Conservation (phyloP, 192 early-diverging fungal species). For the Podila horticola region DNA sequence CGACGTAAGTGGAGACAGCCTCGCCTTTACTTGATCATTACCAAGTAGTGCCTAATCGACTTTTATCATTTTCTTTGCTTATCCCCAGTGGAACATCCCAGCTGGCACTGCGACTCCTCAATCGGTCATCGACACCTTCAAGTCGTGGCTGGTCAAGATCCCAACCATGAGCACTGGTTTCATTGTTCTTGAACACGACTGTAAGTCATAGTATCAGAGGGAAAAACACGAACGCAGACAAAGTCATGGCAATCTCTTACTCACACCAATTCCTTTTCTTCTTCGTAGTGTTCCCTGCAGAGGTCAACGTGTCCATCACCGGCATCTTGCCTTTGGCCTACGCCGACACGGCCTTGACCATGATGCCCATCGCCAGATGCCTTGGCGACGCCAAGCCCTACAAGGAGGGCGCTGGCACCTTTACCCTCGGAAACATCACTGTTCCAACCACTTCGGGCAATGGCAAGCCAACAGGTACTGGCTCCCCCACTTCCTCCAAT, state of each 20-base stretch:
- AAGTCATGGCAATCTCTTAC: too few relatives aligned
- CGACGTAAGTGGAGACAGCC: slow-evolving; percentile 35
- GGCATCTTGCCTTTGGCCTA: slow-evolving; percentile 47
- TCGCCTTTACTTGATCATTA: not conserved
- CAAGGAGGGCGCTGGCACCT: slow-evolving; percentile 43
- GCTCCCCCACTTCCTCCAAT: not conserved
- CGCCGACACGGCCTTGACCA: slow-evolving; percentile 22
- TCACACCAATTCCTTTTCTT: slow-evolving; percentile 8
- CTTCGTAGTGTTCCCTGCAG: slow-evolving; percentile 44
- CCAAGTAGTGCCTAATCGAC: not conserved
- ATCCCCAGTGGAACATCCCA: slow-evolving; percentile 44
- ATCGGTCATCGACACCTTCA: slow-evolving; percentile 43
- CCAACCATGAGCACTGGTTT: slow-evolving; percentile 56
- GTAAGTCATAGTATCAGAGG: not conserved
- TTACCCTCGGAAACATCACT: slow-evolving; percentile 5
- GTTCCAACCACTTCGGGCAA: too few relatives aligned
- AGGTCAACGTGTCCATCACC: slow-evolving; percentile 59
- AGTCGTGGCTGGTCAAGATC: slow-evolving; percentile 56
- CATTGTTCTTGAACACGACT: slow-evolving; percentile 64
- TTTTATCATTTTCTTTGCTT: not conserved
- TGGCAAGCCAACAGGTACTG: too few relatives aligned
- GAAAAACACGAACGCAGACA: not conserved
- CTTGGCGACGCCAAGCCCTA: slow-evolving; percentile 50
- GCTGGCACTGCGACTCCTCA: slow-evolving; percentile 20
- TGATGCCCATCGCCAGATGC: slow-evolving; percentile 52